These are phyloP conservation scores for Talaromyces sp. DNA, from an alignment of 2,329 filamentous ascomycete species.

Conservation along the genomic window DNA sequence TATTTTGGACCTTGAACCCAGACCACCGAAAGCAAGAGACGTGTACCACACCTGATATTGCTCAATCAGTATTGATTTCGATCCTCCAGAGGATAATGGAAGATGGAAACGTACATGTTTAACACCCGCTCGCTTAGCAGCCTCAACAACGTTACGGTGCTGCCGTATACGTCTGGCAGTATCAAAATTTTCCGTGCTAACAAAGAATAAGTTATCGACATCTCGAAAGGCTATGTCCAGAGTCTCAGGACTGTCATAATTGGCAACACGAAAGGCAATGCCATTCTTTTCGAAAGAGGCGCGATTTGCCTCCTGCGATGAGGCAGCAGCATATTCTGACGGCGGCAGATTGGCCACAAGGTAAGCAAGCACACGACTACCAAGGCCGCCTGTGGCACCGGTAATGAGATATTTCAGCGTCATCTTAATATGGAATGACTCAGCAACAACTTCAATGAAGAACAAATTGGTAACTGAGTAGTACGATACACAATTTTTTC, in stretches of 20 bases:
- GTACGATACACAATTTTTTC: neutral
- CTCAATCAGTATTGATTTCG: neutral
- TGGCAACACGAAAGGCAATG: slow-evolving; percentile 50
- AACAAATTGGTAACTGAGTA: neutral
- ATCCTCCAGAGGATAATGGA: neutral
- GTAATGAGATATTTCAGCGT: slow-evolving; percentile 38
- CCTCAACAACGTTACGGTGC: slow-evolving; percentile 51
- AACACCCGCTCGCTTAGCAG: slow-evolving; percentile 51
- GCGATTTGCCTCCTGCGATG: slow-evolving; percentile 44
- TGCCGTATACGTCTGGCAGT: slow-evolving; percentile 45
- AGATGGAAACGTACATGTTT: slow-evolving; percentile 38
- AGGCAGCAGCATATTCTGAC: slow-evolving; percentile 49
- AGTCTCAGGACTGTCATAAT: slow-evolving; percentile 48
- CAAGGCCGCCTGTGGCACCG: slow-evolving; percentile 38
- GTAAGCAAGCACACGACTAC: slow-evolving; percentile 32
- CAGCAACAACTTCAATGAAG: neutral
- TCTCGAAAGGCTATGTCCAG: slow-evolving; percentile 49
- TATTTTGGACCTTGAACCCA: slow-evolving; percentile 39
- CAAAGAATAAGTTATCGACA: slow-evolving; percentile 55
- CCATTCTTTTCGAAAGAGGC: slow-evolving; percentile 40
- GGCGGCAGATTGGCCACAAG: slow-evolving; percentile 36
- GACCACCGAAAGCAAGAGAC: slow-evolving; percentile 55
- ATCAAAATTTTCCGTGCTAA: slow-evolving; percentile 53
- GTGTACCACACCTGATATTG: slow-evolving; percentile 51
- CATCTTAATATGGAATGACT: slow-evolving; percentile 20